Percentiles rank a stretch among this genome's conserved stretches.
Evolutionary conservation across 1,284 basidiomycete genomes (phyloP).

Genomic region (Trichosporon ovoides): DNA sequence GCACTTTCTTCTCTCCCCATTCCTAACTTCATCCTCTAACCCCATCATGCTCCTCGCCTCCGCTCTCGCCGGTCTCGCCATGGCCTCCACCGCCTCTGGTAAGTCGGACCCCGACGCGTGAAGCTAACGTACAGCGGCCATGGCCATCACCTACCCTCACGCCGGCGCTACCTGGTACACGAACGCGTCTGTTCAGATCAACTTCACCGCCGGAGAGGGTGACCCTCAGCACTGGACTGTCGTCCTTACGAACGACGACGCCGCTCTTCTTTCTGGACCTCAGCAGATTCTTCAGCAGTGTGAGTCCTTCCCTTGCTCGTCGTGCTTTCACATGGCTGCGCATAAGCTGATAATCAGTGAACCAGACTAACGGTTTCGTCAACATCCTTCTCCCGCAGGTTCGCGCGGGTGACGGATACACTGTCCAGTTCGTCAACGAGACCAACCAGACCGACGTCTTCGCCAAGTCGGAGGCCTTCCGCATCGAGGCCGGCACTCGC

Average conservation of each 20-base stretch:
- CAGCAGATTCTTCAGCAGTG: slow-evolving; percentile 42
- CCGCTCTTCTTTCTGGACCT: slow-evolving; percentile 26
- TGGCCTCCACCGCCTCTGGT: slow-evolving; percentile 1
- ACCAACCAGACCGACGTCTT: slow-evolving; percentile 50
- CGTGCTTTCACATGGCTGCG: too few species aligned
- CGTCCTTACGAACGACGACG: slow-evolving; percentile 32
- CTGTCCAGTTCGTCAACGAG: slow-evolving; percentile 52
- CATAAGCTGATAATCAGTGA: neutral
- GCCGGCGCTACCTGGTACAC: slow-evolving; percentile 36
- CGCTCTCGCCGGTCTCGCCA: neutral
- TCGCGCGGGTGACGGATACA: slow-evolving; percentile 39
- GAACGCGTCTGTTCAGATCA: slow-evolving; percentile 43
- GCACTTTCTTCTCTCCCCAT: too few species aligned
- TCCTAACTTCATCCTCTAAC: too few species aligned
- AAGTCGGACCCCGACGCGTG: neutral
- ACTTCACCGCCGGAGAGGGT: slow-evolving; percentile 37
- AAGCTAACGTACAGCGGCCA: slow-evolving; percentile 28
- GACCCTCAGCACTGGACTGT: slow-evolving; percentile 42
- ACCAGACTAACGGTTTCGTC: slow-evolving; percentile 24
- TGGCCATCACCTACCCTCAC: slow-evolving; percentile 35
- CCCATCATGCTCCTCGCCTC: neutral
- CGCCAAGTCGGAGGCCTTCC: slow-evolving; percentile 51
- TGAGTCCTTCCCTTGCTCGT: slow-evolving; percentile 19
- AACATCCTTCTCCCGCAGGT: slow-evolving; percentile 31
- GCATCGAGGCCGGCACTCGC: slow-evolving; percentile 34